Conservation (phyloP, 169 alveolate genomes). For the Cryptosporidium sp. region DNA sequence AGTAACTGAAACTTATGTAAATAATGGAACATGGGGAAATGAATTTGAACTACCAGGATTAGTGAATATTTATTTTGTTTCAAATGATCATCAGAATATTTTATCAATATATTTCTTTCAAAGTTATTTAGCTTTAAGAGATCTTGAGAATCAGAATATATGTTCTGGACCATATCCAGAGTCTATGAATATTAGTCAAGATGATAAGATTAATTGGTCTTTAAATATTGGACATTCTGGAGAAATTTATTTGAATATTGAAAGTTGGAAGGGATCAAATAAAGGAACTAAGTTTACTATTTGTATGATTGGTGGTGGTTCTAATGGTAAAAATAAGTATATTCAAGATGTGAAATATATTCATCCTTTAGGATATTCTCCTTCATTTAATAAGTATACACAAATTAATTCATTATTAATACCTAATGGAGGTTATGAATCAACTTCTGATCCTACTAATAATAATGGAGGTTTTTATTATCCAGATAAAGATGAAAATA, state of each 20-base stretch:
- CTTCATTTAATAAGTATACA: neutral
- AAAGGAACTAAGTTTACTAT: neutral
- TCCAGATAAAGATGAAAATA: no score
- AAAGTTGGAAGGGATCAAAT: neutral
- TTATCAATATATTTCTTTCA: constrained; percentile 6
- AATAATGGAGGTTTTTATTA: neutral
- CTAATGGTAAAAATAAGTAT: neutral
- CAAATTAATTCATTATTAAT: neutral
- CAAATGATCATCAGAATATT: constrained; percentile 19
- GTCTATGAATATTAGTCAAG: neutral
- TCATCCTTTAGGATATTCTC: constrained; percentile 28
- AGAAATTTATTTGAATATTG: neutral
- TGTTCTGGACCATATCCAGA: constrained; percentile 54
- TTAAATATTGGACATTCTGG: neutral
- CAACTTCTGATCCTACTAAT: neutral
- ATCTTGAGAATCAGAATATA: neutral
- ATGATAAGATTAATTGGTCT: constrained; percentile 22
- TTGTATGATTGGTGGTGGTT: no score
- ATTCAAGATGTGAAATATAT: constrained; percentile 19
- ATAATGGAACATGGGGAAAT: constrained; percentile 15
- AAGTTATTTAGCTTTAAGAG: constrained; percentile 6
- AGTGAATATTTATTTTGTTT: neutral
- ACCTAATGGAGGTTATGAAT: neutral
- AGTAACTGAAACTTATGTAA: neutral
- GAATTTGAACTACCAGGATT: neutral